Base-by-base conservation (phyloP, 2,329 filamentous ascomycete species). In the Corynespora cassiicola region DNA sequence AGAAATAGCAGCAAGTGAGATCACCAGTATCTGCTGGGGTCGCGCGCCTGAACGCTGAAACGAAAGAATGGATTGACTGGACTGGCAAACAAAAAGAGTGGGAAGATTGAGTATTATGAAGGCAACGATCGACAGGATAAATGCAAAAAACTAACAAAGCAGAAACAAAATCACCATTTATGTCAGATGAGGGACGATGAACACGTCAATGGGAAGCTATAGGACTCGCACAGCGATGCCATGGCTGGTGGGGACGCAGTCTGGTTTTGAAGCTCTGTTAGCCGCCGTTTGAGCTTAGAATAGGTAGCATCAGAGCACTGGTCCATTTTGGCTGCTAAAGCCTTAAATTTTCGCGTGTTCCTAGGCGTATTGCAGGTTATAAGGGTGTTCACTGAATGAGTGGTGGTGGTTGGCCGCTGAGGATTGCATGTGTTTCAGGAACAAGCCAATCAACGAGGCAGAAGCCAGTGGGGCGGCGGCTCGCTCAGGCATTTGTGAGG, bases 191-290 rank as follows among this genome's bases (percentile, higher is more conserved):
- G 56, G 42, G 42, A 56, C 36, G 52, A 47, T 45, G 51, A 48
- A 60, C 39, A 56, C 31, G 32, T 45, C 12, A 27, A 36, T 29
- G 36, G 38, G 49, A 52, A 33, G 49, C 55, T 51, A 45, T 50
- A 47, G 56, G 48, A 50, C 49, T 45, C 46, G 39, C 39, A 32
- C 39, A 42, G 39, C 37, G 47, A 38, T 47, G 36, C 50, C 53
- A 64, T 54, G 51, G 56, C 50, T 45, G 26, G 25, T 46, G 46
- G 49, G 58, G 55, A 50, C 36, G 35, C 37, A 30, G 35, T 52
- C 45, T 51, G 48, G 58, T 68, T 66, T 68, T 68, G 62, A 68
- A 54, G 65, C 56, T 58, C 51, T 39, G 47, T 50, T 68, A 69
- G 62, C 57, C 66, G 64, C 66, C 55, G 65, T 68, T 66, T 68